phyloP scores from a whole-genome alignment of 2,329 filamentous ascomycete species.

The Nemania abortiva region DNA sequence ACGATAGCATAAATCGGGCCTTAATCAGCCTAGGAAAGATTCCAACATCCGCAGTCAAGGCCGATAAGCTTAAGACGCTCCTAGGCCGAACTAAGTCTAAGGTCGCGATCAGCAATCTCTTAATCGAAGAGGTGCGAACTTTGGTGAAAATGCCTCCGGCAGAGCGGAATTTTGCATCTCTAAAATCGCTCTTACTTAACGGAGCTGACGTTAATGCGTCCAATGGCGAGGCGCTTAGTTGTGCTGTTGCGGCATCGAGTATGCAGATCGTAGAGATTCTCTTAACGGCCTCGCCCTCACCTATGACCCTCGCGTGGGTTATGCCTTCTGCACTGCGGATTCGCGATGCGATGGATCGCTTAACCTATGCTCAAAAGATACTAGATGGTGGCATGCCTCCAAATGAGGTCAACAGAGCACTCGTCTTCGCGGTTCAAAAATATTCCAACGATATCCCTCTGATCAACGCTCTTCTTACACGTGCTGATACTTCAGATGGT shows the following conservation, averaged over 20 bases:
- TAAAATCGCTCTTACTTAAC: conserved; percentile 61
- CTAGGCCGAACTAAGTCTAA: conserved; percentile 59
- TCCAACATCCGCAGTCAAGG: conserved; percentile 60
- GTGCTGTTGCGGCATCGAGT: conserved; percentile 62
- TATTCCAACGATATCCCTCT: conserved; percentile 64
- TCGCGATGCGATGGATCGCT: conserved; percentile 62
- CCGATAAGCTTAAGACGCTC: conserved; percentile 62
- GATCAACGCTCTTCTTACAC: conserved; percentile 58
- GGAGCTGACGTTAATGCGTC: conserved; percentile 68
- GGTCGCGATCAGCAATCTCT: conserved; percentile 58
- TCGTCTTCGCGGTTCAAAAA: conserved; percentile 63
- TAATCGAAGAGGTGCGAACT: conserved; percentile 64
- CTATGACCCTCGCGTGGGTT: conserved; percentile 61
- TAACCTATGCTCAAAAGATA: conserved; percentile 63
- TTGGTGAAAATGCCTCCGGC: conserved; percentile 55
- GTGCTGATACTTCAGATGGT: conserved; percentile 64
- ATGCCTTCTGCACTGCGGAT: conserved; percentile 67
- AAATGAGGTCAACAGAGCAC: conserved; percentile 63
- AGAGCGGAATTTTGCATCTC: conserved; percentile 57
- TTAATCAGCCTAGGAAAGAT: conserved; percentile 59
- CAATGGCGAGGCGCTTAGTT: conserved; percentile 64
- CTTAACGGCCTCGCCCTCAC: conserved; percentile 56
- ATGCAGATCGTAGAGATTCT: conserved; percentile 62
- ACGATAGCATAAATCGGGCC: conserved; percentile 58
- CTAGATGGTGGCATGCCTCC: conserved; percentile 63